Evolutionary conservation across 768 basidiomycete genomes (phyloP), one percentile per base, ranked within the genome.

Genomic region (Lactarius pseudohatsudake): DNA sequence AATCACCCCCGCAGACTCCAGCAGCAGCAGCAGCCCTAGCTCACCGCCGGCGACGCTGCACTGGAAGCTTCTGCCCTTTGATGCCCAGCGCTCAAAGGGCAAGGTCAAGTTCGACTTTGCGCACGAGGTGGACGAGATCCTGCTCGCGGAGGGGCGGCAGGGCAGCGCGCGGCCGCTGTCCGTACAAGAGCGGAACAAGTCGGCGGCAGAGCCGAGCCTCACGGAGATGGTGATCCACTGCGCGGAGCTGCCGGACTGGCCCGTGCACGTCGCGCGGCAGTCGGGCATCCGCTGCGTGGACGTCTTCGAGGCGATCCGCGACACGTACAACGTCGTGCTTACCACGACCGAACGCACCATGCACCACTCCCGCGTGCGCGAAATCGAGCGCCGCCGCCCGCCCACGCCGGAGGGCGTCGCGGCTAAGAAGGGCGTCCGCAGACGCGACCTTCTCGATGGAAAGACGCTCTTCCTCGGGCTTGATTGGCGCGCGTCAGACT

Each of bases 231-330:
- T 76, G 65, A 82, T 88, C 72, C 67, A 75, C 22, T 82, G 83
- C 67, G 74, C 66, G n/a, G 73, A 72, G 43, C 78, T 78, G 74
- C 76, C 77, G 16, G 72, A 72, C 41, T 80, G 79, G 79, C 76
- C 75, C 6, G 75, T 86, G 45, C 69, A 79, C 61, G 79, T 85
- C 64, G 77, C 79, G 57, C 78, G 81, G 43, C 59, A 75, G 26
- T 74, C 73, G 50, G 82, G 82, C 15, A 77, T 88, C 63, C 76
- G 81, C 16, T 83, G 85, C 70, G 78, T 82, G 28, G 87, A 89
- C 60, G 80, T 90, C 40, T 86, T 88, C 72, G 74, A 81, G 62
- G 83, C 81, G 11, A 86, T 90, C 32, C 81, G 84, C 71, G 79
- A 82, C 53, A 75, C 79, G 6, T 85, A 82, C 66, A 74, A 80